A percentile compares a stretch with the other conserved stretches of the same genome.
These are phyloP conservation scores for Clonostachys rhizophaga DNA, from an alignment of 2,329 filamentous ascomycete genomes.

Conservation along the genomic window DNA sequence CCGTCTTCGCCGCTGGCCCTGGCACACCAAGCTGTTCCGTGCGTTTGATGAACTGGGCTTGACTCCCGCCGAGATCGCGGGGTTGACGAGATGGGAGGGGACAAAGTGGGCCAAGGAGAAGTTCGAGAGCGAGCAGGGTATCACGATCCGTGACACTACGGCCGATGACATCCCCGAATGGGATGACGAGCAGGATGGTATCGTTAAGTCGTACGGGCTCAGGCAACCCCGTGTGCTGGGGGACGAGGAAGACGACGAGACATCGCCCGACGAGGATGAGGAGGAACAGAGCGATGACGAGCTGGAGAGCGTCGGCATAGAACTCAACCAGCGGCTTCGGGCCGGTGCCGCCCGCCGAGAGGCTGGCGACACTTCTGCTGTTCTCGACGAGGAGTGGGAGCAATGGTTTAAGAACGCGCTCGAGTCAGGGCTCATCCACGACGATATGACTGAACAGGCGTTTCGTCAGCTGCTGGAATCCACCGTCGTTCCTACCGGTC, in stretches of 20 bases:
- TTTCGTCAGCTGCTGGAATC: conserved; percentile 18
- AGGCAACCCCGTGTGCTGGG: conserved; percentile 6
- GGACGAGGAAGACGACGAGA: conserved; percentile 12
- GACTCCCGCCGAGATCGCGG: conserved; percentile 65
- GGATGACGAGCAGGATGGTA: conserved; percentile 31
- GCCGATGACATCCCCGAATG: conserved; percentile 63
- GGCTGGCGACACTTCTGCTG: conserved; percentile 50
- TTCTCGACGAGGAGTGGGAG: conserved; percentile 69
- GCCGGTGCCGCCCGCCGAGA: conserved; percentile 59
- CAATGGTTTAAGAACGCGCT: conserved; percentile 69
- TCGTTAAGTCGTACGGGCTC: conserved; percentile 6
- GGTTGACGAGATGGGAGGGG: conserved; percentile 76
- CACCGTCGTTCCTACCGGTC: conserved; percentile 18
- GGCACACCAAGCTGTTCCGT: conserved; percentile 72
- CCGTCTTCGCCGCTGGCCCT: conserved; percentile 71
- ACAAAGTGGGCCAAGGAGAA: conserved; percentile 79
- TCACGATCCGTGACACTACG: conserved; percentile 66
- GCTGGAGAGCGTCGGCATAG: conserved; percentile 51
- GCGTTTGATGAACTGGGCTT: conserved; percentile 68
- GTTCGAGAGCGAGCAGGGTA: conserved; percentile 70
- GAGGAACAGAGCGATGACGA: conserved; percentile 49
- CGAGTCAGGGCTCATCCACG: conserved; percentile 46
- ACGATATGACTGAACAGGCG: conserved; percentile 31
- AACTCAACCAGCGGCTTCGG: conserved; percentile 59
- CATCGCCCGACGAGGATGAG: conserved; percentile 26